Evolutionary conservation across 495 filamentous ascomycete genomes (phyloP).

Genomic region (Penicillium ucsense): DNA sequence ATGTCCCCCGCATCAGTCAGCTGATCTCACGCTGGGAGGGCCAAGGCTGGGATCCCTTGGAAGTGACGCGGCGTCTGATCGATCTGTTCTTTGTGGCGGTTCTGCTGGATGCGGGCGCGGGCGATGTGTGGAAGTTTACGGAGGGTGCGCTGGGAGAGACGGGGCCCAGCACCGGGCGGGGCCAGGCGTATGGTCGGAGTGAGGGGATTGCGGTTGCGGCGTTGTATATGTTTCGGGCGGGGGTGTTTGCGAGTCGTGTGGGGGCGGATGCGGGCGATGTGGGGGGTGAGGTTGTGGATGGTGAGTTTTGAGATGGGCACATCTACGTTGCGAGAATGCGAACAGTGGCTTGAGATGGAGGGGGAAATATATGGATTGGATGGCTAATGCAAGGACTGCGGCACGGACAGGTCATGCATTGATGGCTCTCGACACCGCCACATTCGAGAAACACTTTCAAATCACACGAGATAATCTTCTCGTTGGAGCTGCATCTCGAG

Average conservation of each 20-base stretch:
- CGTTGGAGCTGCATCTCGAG: conserved; percentile 39
- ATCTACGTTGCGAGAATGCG: not conserved
- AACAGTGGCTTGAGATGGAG: too few species aligned
- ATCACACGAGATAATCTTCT: conserved; percentile 41
- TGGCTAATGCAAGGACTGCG: not conserved
- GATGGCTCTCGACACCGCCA: not conserved
- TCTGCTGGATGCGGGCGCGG: conserved; percentile 78
- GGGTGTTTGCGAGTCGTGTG: conserved; percentile 28
- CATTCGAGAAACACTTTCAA: conserved; percentile 20
- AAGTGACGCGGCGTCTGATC: conserved; percentile 66
- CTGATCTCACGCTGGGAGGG: conserved; percentile 60
- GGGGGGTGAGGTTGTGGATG: conserved; percentile 14
- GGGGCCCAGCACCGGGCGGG: conserved; percentile 30
- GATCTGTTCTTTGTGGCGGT: conserved; percentile 89
- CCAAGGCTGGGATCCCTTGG: conserved; percentile 50
- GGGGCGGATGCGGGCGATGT: not conserved
- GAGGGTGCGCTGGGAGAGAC: conserved; percentile 10
- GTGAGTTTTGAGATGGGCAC: conserved; percentile 5
- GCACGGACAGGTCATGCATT: not conserved
- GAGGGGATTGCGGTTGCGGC: conserved; percentile 52
- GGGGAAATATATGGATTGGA: too few species aligned
- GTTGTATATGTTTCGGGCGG: conserved; percentile 48
- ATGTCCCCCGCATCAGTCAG: conserved; percentile 59
- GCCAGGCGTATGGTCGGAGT: conserved; percentile 38
- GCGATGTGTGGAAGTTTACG: conserved; percentile 57